phyloP scores from a whole-genome alignment of 2,329 filamentous ascomycete species.

The Graphilbum fragrans region DNA sequence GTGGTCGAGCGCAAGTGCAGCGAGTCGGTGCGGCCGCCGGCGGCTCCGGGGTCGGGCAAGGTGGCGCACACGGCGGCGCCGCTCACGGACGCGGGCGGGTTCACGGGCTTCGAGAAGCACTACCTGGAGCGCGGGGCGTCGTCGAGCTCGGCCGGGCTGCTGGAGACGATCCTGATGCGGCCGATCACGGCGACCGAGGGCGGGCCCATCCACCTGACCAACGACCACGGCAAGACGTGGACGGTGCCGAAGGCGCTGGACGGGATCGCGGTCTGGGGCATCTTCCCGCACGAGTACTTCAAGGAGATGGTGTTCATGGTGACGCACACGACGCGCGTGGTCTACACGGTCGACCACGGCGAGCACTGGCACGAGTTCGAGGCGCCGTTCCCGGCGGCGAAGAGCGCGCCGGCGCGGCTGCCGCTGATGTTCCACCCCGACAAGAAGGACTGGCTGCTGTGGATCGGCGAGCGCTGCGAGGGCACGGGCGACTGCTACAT shows the following conservation, averaged over 20 bases:
- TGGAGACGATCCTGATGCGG: constrained; percentile 59
- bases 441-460: constrained; percentile 82
- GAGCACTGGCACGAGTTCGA: constrained; percentile 62
- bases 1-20: constrained; percentile 65
- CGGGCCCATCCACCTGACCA: constrained; percentile 58
- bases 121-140: constrained; percentile 71
- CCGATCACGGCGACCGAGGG: constrained; percentile 38
- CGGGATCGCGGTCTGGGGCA: constrained; percentile 54
- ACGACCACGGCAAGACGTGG: constrained; percentile 87
- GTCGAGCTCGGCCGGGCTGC: constrained; percentile 42
- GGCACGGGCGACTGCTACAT: constrained; percentile 47
- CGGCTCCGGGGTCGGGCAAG: constrained; percentile 50
- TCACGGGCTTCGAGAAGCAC: constrained; percentile 38
- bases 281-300: constrained; percentile 69
- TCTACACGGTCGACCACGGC: constrained; percentile 74
- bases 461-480: constrained; percentile 67
- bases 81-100: constrained; percentile 45
- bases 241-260: constrained; percentile 47
- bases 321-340: constrained; percentile 52
- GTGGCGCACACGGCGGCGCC: constrained; percentile 45
- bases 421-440: constrained; percentile 72
- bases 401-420: constrained; percentile 30
- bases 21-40: constrained; percentile 38
- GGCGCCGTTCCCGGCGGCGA: constrained; percentile 43
- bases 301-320: constrained; percentile 83